Evolutionary conservation across 1,139 yeast species (phyloP).

Genomic region (Entelexis sorbosivorans): DNA sequence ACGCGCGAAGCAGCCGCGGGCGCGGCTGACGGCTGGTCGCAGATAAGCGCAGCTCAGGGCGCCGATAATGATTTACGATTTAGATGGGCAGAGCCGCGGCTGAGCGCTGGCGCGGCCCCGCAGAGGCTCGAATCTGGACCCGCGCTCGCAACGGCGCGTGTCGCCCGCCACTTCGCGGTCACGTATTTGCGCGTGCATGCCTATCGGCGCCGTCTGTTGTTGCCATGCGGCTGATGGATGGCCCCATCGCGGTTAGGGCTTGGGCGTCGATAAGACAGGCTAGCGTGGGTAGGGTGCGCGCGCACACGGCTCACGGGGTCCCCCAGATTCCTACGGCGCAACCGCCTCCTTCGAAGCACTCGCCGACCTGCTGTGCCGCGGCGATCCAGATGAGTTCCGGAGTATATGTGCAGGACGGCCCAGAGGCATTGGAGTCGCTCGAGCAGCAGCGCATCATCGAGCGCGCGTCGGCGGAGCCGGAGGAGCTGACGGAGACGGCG

Average conservation of each 20-base stretch:
- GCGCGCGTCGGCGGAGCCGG: conserved; percentile 21
- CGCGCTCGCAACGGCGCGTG: too few relatives aligned
- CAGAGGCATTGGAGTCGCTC: conserved; percentile 12
- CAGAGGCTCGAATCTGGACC: too few relatives aligned
- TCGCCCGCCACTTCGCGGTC: too few relatives aligned
- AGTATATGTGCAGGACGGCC: conserved; percentile 14
- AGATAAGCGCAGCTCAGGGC: too few relatives aligned
- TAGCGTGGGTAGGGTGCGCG: not conserved
- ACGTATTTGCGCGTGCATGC: too few relatives aligned
- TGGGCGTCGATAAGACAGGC: not conserved
- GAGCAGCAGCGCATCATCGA: conserved; percentile 19
- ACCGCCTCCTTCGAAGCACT: not conserved
- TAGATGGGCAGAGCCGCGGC: too few relatives aligned
- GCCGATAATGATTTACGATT: too few relatives aligned
- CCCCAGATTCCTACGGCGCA: not conserved
- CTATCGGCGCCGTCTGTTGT: not conserved
- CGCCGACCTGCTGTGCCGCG: too few relatives aligned
- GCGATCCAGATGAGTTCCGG: conserved; percentile 10
- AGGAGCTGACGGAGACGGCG: conserved; percentile 8
- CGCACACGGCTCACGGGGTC: not conserved
- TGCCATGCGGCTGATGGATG: not conserved
- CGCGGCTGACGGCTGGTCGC: too few relatives aligned
- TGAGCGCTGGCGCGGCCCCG: too few relatives aligned
- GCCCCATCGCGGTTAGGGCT: not conserved
- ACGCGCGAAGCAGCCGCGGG: too few relatives aligned